Evolutionary conservation across 176 grass and related monocot genomes (phyloP).

Genomic region (Coix lacrymajobi): DNA sequence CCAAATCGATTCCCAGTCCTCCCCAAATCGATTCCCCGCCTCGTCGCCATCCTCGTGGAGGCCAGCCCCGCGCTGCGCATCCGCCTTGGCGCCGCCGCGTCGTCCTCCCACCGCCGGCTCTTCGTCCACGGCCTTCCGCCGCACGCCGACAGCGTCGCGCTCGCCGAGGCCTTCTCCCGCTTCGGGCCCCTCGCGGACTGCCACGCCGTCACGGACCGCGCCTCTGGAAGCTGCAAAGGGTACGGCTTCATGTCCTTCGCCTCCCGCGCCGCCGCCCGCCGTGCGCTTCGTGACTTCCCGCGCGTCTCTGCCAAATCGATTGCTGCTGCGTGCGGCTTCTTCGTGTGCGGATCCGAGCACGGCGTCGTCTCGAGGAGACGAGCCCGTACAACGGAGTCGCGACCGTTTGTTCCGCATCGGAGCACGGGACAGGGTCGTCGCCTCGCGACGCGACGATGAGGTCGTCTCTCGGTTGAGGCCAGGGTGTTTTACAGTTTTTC

Average conservation of each 20-base stretch:
- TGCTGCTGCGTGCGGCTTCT: no score
- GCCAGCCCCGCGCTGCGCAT: slow-evolving; percentile 31
- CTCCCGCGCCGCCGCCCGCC: slow-evolving; percentile 38
- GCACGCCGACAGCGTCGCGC: slow-evolving; percentile 18
- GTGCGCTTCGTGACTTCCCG: slow-evolving; percentile 29
- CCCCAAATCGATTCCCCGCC: no score
- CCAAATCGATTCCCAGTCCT: no score
- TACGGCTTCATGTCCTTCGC: slow-evolving; percentile 65
- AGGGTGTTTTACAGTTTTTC: no score
- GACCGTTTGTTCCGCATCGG: no score
- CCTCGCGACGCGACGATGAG: no score
- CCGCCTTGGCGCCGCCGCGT: slow-evolving; percentile 31
- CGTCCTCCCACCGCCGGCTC: slow-evolving; percentile 47
- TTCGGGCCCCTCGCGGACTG: slow-evolving; percentile 42
- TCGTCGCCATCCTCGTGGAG: slow-evolving; percentile 43
- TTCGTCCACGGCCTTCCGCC: slow-evolving; percentile 65
- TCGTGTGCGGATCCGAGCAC: no score
- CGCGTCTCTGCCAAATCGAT: no score
- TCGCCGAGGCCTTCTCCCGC: slow-evolving; percentile 25
- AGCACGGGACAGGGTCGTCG: no score
- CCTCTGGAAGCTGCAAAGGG: slow-evolving; percentile 41
- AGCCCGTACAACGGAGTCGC: no score
- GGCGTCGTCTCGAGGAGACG: no score
- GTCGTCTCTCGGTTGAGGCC: no score
- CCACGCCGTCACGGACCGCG: slow-evolving; percentile 42